Evolutionary conservation across 148 eudicot species (phyloP).

Genomic region (Rhododendron griersonianum): DNA sequence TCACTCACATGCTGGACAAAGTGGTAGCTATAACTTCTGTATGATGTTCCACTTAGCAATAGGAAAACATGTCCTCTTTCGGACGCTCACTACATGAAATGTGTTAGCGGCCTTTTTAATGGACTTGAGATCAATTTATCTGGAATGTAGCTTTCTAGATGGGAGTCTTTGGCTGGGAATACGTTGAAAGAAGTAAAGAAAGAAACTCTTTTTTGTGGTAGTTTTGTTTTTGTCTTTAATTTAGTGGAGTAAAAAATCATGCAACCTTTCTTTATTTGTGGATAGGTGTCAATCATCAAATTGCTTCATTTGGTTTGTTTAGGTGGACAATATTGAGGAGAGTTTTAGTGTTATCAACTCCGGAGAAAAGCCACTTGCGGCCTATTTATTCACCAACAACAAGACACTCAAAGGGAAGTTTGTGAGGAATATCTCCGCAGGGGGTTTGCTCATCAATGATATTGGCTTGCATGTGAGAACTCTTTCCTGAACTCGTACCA

Average conservation of each 20-base stretch:
- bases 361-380: constrained; percentile 63
- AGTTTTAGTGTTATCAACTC: constrained; percentile 39
- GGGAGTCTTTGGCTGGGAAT: background rate
- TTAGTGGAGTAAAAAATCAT: background rate
- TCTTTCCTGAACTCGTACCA: constrained; percentile 1
- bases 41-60: background rate
- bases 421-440: constrained; percentile 43
- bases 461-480: constrained; percentile 44
- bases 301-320: constrained; percentile 7
- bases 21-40: background rate
- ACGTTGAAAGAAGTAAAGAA: background rate
- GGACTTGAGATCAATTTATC: background rate
- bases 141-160: background rate
- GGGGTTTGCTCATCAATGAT: constrained; percentile 55
- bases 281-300: background rate
- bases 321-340: constrained; percentile 58
- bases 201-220: background rate
- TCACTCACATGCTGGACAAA: background rate
- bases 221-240: background rate
- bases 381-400: constrained; percentile 61
- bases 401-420: constrained; percentile 47
- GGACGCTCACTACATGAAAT: background rate
- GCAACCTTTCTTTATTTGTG: background rate
- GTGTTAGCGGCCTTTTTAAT: background rate
- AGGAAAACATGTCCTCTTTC: constrained; percentile 1